Evolutionary conservation across 1,139 yeast genomes (phyloP).

Genomic region (Yamadazyma oceani): DNA sequence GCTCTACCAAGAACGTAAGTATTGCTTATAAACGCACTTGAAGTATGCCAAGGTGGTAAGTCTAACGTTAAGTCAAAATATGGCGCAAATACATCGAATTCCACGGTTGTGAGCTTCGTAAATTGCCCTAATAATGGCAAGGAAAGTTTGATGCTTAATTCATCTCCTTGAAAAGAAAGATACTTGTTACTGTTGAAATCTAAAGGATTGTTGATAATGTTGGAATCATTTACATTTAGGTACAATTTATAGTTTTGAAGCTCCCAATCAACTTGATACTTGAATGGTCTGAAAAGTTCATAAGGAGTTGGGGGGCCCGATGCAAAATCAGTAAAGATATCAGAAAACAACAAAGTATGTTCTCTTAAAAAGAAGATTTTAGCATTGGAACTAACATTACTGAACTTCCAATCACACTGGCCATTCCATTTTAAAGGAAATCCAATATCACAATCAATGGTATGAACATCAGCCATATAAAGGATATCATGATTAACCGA

Average conservation of each 20-base stretch:
- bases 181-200: constrained; percentile 81
- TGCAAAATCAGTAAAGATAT: constrained; percentile 72
- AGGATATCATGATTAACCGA: constrained; percentile 88
- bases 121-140: constrained; percentile 67
- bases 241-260: constrained; percentile 56
- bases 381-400: constrained; percentile 51
- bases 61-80: constrained; percentile 61
- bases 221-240: constrained; percentile 80
- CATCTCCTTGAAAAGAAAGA: constrained; percentile 68
- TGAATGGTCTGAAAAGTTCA: constrained; percentile 71
- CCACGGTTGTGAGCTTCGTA: constrained; percentile 55
- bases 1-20: constrained; percentile 65
- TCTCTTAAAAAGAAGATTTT: constrained; percentile 76
- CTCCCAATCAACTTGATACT: constrained; percentile 63
- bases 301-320: constrained; percentile 74
- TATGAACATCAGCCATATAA: constrained; percentile 62
- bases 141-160: constrained; percentile 44
- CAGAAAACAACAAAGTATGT: constrained; percentile 74
- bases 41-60: constrained; percentile 92
- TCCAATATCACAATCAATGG: constrained; percentile 55
- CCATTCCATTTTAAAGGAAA: constrained; percentile 86
- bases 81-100: constrained; percentile 57
- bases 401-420: constrained; percentile 64
- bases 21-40: constrained; percentile 64
- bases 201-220: constrained; percentile 84